These are phyloP conservation scores for Alloteropsis semialata DNA, from an alignment of 176 grass and related monocot species.

Conservation along the genomic window DNA sequence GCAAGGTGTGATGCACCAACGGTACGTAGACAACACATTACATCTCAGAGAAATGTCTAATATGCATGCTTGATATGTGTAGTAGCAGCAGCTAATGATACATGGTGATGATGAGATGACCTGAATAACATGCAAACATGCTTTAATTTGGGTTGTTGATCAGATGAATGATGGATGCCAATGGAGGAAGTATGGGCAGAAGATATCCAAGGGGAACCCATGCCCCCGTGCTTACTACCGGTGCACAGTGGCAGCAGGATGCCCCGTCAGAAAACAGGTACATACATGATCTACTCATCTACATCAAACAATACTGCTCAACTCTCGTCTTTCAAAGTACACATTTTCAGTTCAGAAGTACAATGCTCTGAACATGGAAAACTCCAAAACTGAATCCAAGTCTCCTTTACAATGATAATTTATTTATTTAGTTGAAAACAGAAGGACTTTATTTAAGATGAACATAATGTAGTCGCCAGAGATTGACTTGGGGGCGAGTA, in stretches of 20 bases:
- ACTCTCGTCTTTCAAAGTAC: not conserved
- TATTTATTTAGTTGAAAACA: not conserved
- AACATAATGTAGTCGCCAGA: not conserved
- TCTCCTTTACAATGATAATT: not conserved
- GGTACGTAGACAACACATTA: slow-evolving; percentile 25
- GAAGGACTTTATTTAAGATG: not conserved
- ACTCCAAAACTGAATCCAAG: not conserved
- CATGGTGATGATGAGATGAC: not conserved
- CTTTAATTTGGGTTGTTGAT: not conserved
- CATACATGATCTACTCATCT: not conserved
- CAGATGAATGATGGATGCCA: slow-evolving; percentile 92
- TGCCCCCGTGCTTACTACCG: slow-evolving; percentile 82
- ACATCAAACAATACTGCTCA: not conserved
- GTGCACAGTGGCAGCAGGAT: slow-evolving; percentile 68
- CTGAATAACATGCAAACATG: not conserved
- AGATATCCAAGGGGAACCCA: slow-evolving; percentile 85
- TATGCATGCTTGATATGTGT: not conserved
- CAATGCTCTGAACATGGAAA: not conserved
- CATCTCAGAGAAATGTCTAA: not conserved
- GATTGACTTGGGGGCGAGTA: not conserved
- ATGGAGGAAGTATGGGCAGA: slow-evolving; percentile 96
- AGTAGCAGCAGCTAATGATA: not conserved
- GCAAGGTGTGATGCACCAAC: slow-evolving; percentile 71
- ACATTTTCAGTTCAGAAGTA: not conserved
- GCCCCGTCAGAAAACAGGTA: slow-evolving; percentile 95